Conservation (phyloP, 805 yeast species). For the Wickerhamia fluorescens region DNA sequence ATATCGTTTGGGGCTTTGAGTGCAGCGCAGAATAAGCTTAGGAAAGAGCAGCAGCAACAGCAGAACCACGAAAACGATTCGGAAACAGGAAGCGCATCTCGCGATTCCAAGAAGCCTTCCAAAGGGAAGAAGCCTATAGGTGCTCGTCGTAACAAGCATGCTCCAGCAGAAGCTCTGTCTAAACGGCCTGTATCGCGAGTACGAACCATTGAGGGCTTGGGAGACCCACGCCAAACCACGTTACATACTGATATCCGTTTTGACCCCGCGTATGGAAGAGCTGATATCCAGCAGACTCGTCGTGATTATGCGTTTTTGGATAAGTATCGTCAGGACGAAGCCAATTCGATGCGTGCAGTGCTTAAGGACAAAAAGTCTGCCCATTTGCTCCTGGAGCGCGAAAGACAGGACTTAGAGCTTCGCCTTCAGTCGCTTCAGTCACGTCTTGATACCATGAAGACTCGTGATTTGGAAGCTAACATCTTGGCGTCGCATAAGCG, state of each 20-base stretch:
- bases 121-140: constrained; percentile 1
- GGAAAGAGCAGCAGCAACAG: no score
- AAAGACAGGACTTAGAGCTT: constrained; percentile 47
- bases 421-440: constrained; percentile 60
- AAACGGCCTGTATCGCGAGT: constrained; percentile 63
- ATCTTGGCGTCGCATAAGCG: constrained; percentile 56
- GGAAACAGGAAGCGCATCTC: constrained; percentile 6
- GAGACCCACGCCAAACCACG: constrained; percentile 29
- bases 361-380: constrained; percentile 47
- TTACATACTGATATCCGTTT: constrained; percentile 80
- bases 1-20: constrained; percentile 63
- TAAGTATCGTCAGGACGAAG: constrained; percentile 73
- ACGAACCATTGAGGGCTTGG: constrained; percentile 69
- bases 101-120: constrained; percentile 1
- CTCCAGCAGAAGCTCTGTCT: constrained; percentile 75
- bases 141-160: constrained; percentile 57
- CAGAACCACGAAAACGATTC: constrained; percentile 7
- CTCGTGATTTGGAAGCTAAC: constrained; percentile 66
- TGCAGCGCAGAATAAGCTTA: constrained; percentile 48
- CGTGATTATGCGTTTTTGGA: constrained; percentile 80
- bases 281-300: constrained; percentile 60
- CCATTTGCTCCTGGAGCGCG: constrained; percentile 35
- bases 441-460: constrained; percentile 58
- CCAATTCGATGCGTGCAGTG: constrained; percentile 48
- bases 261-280: constrained; percentile 83